A percentile compares a stretch with the other conserved stretches of the same genome.
phyloP scores from a whole-genome alignment of 2,329 filamentous ascomycete species.

The Cladosporium sphaerospermum region DNA sequence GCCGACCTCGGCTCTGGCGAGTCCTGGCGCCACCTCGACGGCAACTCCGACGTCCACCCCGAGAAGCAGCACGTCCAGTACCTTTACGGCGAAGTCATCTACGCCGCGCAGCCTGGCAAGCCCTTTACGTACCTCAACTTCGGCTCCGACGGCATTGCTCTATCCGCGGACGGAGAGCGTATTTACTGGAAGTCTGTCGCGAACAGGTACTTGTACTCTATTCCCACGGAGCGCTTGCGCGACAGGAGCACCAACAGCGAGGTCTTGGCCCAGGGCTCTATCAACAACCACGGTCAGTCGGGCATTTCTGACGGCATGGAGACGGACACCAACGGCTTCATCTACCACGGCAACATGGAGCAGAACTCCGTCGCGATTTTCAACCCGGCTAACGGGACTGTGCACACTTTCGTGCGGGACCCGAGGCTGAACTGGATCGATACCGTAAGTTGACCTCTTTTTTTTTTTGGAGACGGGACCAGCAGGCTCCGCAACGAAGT shows the following conservation, averaged over 20 bases:
- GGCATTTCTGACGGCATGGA: constrained; percentile 49
- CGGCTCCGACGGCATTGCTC: constrained; percentile 47
- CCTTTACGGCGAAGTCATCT: constrained; percentile 45
- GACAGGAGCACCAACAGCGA: constrained; percentile 36
- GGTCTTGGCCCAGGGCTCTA: constrained; percentile 38
- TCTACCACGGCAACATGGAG: constrained; percentile 48
- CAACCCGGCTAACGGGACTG: constrained; percentile 41
- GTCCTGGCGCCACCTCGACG: constrained; percentile 45
- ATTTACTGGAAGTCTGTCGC: constrained; percentile 44
- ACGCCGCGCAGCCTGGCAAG: constrained; percentile 33
- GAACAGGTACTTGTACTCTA: constrained; percentile 39
- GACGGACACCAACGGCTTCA: constrained; percentile 44
- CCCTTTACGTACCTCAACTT: constrained; percentile 37
- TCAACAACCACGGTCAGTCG: constrained; percentile 41
- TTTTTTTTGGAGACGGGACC: not conserved
- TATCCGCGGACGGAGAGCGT: constrained; percentile 43
- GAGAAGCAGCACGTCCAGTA: constrained; percentile 43
- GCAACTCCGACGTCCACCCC: constrained; percentile 35
- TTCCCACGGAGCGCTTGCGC: constrained; percentile 40
- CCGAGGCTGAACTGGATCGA: constrained; percentile 46
- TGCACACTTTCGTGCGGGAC: constrained; percentile 40
- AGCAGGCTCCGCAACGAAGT: not conserved
- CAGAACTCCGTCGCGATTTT: constrained; percentile 44
- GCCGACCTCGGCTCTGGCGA: constrained; percentile 46
- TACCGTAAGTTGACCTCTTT: constrained; percentile 25